Conservation (phyloP, 257 asterid species). For the Echites panduratus region DNA sequence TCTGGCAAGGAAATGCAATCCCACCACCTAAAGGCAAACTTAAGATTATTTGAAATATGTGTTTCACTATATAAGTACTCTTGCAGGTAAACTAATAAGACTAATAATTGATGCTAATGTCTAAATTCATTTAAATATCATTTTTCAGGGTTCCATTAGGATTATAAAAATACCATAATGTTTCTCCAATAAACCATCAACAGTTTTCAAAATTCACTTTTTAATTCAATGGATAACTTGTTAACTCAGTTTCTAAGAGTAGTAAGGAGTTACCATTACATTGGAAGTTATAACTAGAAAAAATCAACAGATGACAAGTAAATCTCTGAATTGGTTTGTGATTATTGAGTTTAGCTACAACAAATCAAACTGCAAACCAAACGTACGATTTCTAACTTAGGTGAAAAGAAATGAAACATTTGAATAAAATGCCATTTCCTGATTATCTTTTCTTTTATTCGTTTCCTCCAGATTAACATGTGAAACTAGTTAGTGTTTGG, state of each 20-base stretch:
- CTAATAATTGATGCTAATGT: neutral
- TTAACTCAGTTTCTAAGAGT: neutral
- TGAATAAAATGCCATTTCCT: neutral
- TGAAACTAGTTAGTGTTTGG: neutral
- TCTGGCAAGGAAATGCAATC: slow-evolving; percentile 82
- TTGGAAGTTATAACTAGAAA: neutral
- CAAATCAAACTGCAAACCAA: neutral
- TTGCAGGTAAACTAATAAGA: neutral
- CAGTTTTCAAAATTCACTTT: neutral
- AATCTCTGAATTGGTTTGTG: neutral
- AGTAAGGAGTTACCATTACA: neutral
- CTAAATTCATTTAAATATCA: neutral
- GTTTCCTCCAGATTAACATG: neutral
- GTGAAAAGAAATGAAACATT: neutral
- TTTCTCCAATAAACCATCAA: neutral
- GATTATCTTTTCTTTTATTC: neutral
- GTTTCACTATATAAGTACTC: neutral
- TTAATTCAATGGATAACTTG: neutral
- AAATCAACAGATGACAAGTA: neutral
- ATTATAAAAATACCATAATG: neutral
- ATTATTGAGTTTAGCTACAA: neutral
- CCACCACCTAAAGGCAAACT: slow-evolving; percentile 77
- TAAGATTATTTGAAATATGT: neutral
- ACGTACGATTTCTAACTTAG: neutral
- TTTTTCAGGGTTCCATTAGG: neutral